Percentiles rank a stretch among this genome's conserved stretches.
These are phyloP conservation scores for Jasminum sambac DNA, from an alignment of 257 asterid genomes.

Conservation along the genomic window DNA sequence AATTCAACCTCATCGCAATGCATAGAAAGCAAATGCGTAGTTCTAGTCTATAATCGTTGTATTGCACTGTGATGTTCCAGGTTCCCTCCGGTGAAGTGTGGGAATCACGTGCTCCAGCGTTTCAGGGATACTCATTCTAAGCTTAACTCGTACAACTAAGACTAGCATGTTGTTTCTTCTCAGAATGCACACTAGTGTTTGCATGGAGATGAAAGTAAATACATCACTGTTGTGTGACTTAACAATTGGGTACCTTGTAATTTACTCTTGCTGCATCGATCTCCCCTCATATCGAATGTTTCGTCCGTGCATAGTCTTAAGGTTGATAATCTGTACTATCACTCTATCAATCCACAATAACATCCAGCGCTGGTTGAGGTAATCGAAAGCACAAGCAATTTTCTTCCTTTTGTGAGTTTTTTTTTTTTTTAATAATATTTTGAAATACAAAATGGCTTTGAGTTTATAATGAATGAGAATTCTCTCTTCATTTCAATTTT, in stretches of 20 bases:
- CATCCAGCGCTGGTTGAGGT: no score
- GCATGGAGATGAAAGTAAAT: neutral
- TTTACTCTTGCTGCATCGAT: neutral
- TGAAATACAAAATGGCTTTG: no score
- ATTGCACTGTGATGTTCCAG: conserved; percentile 34
- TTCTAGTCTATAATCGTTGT: neutral
- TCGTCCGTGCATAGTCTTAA: neutral
- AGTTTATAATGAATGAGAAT: no score
- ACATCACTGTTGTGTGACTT: neutral
- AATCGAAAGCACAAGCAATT: no score
- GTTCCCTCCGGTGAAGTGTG: conserved; percentile 65
- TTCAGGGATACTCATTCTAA: conserved; percentile 68
- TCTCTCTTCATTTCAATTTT: no score
- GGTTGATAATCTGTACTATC: neutral
- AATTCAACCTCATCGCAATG: neutral
- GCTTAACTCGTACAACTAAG: conserved; percentile 48
- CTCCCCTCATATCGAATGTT: neutral
- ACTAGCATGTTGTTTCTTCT: neutral
- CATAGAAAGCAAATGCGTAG: neutral
- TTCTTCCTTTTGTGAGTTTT: no score
- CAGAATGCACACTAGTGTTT: neutral
- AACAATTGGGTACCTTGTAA: neutral
- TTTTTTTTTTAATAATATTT: no score
- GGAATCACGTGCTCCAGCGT: conserved; percentile 61
- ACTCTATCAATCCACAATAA: neutral